A percentile compares a stretch with the other conserved stretches of the same genome.
These are phyloP conservation scores for Leccinum fuscescens DNA, from an alignment of 1,284 basidiomycete genomes.

Conservation along the genomic window DNA sequence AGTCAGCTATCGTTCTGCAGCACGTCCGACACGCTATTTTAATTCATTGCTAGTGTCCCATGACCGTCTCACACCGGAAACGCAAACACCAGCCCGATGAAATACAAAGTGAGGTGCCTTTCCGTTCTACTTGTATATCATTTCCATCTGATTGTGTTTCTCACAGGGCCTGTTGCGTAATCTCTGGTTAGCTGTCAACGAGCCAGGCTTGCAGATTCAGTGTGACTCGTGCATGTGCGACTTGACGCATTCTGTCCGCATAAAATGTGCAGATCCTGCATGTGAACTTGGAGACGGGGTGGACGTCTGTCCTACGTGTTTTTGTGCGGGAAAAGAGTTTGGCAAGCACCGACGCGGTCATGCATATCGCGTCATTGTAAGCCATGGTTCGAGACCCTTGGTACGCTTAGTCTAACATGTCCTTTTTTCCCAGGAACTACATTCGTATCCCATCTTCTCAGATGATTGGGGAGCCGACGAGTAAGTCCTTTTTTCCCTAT, in stretches of 20 bases:
- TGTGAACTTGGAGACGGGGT: constrained; percentile 78
- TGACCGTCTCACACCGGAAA: constrained; percentile 79
- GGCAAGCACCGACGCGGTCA: constrained; percentile 86
- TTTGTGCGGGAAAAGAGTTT: constrained; percentile 90
- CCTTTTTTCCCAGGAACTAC: constrained; percentile 70
- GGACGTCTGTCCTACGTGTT: constrained; percentile 88
- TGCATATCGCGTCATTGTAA: constrained; percentile 89
- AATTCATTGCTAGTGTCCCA: constrained; percentile 25
- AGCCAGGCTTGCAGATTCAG: constrained; percentile 73
- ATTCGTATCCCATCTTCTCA: constrained; percentile 93
- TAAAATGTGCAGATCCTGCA: constrained; percentile 83
- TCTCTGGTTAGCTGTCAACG: constrained; percentile 57
- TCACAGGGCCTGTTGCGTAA: constrained; percentile 42
- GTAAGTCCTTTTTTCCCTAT: constrained; percentile 42
- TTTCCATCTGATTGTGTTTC: constrained; percentile 29
- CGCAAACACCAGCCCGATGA: constrained; percentile 71
- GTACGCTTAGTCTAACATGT: constrained; percentile 5
- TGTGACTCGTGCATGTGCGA: constrained; percentile 75
- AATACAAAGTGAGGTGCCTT: constrained; percentile 58
- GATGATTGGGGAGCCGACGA: constrained; percentile 99
- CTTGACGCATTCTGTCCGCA: constrained; percentile 86
- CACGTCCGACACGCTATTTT: background rate
- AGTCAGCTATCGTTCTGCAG: background rate
- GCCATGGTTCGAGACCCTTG: constrained; percentile 19
- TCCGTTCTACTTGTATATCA: constrained; percentile 21